phyloP scores from a whole-genome alignment of 108 stramenopile species.

The Epithemia pelagica region DNA sequence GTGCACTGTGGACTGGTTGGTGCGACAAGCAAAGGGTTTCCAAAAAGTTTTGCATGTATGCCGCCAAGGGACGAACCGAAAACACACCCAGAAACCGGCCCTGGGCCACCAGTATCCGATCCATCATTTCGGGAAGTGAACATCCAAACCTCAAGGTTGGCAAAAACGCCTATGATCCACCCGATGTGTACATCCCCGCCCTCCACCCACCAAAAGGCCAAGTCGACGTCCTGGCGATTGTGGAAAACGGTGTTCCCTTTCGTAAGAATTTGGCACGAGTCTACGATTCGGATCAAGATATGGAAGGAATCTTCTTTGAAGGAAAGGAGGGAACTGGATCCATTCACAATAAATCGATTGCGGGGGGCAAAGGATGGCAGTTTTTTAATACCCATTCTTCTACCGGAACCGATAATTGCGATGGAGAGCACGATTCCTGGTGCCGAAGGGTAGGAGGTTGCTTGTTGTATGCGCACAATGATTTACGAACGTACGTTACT shows the following conservation, averaged over 20 bases:
- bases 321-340: neutral
- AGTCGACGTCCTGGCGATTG: constrained; percentile 58
- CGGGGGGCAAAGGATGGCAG: constrained; percentile 17
- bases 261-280: neutral
- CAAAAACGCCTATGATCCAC: constrained; percentile 39
- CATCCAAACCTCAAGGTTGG: neutral
- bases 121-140: constrained; percentile 20
- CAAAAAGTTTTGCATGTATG: constrained; percentile 21
- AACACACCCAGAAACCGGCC: constrained; percentile 67
- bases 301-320: neutral
- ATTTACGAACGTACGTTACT: constrained; percentile 4
- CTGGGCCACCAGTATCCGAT: constrained; percentile 38
- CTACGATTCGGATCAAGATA: constrained; percentile 3
- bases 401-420: constrained; percentile 51
- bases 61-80: constrained; percentile 50
- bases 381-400: constrained; percentile 3
- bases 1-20: constrained; percentile 10
- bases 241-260: constrained; percentile 29
- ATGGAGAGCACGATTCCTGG: constrained; percentile 46
- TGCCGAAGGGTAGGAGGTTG: constrained; percentile 44
- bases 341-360: neutral
- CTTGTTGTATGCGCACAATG: constrained; percentile 63
- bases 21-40: constrained; percentile 1
- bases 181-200: constrained; percentile 43
- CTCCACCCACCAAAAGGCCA: constrained; percentile 43